phyloP scores from a whole-genome alignment of 164 flowering plant genomes.

The Chimonanthus salicifolius region DNA sequence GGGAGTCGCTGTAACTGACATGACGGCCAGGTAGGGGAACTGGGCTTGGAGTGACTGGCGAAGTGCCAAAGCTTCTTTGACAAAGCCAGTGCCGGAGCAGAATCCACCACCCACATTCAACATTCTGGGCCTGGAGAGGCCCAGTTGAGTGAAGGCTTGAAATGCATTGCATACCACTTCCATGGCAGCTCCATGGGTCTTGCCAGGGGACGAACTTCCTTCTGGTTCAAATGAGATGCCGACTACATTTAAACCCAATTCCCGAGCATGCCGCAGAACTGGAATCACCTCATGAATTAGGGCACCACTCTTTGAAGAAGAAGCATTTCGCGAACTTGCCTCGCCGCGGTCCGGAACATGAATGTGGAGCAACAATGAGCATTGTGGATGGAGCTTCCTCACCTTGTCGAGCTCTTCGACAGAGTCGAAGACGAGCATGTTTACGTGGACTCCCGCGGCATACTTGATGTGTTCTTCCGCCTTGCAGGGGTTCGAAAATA shows the following conservation, averaged over 20 bases:
- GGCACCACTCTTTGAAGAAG: not conserved
- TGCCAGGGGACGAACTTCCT: not conserved
- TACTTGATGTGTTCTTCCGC: slow-evolving; percentile 3
- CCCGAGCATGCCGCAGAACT: slow-evolving; percentile 2
- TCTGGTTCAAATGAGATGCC: slow-evolving; percentile 7
- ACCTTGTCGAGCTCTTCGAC: slow-evolving; percentile 10
- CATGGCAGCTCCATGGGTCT: not conserved
- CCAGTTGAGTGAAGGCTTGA: not conserved
- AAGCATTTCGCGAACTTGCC: not conserved
- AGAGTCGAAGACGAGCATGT: slow-evolving; percentile 7
- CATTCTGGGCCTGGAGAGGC: not conserved
- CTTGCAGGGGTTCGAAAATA: slow-evolving; percentile 10
- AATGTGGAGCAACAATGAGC: slow-evolving; percentile 2
- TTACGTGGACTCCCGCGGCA: slow-evolving; percentile 7
- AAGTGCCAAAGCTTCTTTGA: not conserved
- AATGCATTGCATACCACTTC: not conserved
- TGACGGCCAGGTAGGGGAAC: not conserved
- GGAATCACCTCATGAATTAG: slow-evolving; percentile 2
- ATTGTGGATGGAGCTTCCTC: not conserved
- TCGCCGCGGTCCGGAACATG: not conserved
- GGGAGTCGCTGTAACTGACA: slow-evolving; percentile 2
- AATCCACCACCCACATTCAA: slow-evolving; percentile 14
- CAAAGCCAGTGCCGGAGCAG: not conserved
- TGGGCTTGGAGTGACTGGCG: not conserved
- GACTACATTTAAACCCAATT: not conserved